Conservation (phyloP, 306 rosid genomes). For the Sindora glabra region DNA sequence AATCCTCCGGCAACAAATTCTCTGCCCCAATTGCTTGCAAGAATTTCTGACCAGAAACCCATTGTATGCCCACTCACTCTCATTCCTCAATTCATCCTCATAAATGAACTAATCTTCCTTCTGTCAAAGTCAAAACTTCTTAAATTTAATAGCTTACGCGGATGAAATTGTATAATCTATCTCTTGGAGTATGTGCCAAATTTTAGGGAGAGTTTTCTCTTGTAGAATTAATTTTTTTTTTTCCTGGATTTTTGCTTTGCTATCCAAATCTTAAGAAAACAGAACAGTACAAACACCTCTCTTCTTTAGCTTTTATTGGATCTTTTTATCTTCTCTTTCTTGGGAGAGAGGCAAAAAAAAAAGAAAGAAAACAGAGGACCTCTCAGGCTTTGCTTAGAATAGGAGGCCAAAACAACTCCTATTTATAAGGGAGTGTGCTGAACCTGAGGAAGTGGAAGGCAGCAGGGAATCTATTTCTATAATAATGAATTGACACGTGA, state of each 20-base stretch:
- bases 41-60: slow-evolving; percentile 84
- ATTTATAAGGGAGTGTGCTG: too few relatives aligned
- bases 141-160: not conserved
- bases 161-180: not conserved
- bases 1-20: slow-evolving; percentile 90
- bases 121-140: not conserved
- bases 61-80: slow-evolving; percentile 22
- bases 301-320: not conserved
- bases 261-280: not conserved
- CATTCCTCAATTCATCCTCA: slow-evolving; percentile 19
- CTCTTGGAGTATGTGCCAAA: not conserved
- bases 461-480: too few relatives aligned
- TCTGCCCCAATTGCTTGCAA: slow-evolving; percentile 69
- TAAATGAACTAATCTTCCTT: not conserved
- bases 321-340: not conserved
- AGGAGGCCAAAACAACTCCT: slow-evolving; percentile 23
- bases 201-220: not conserved
- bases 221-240: not conserved
- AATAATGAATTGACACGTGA: too few relatives aligned
- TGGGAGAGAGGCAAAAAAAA: not conserved
- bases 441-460: too few relatives aligned
- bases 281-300: not conserved
- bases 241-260: not conserved
- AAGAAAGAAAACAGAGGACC: not conserved
- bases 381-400: not conserved